phyloP scores from a whole-genome alignment of 2,329 filamentous ascomycete genomes.

The Fusarium sp. region DNA sequence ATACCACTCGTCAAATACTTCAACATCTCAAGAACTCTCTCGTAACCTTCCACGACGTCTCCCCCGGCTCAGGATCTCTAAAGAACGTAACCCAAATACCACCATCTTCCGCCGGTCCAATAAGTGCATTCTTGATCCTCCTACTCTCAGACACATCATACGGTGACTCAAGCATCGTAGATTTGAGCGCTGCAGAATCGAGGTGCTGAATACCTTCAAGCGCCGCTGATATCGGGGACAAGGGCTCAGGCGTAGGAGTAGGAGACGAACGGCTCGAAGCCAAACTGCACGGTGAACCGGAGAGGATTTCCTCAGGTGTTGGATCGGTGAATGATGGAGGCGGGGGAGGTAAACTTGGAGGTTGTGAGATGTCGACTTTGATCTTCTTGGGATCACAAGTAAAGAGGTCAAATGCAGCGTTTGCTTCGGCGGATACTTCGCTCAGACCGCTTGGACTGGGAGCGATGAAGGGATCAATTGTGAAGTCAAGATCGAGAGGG shows the following conservation, averaged over 20 bases:
- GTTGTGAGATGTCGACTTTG: constrained; percentile 12
- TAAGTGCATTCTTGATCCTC: constrained; percentile 44
- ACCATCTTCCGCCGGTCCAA: constrained; percentile 36
- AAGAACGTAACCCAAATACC: constrained; percentile 45
- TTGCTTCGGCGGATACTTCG: background rate
- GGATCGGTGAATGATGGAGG: constrained; percentile 28
- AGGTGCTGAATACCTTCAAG: constrained; percentile 30
- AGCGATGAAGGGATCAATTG: background rate
- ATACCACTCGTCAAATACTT: background rate
- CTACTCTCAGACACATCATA: constrained; percentile 40
- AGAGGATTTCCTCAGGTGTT: background rate
- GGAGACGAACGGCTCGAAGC: constrained; percentile 6
- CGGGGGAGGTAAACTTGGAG: constrained; percentile 12
- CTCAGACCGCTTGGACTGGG: background rate
- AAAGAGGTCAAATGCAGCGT: background rate
- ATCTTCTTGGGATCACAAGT: constrained; percentile 1
- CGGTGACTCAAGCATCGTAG: constrained; percentile 32
- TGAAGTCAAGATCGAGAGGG: background rate
- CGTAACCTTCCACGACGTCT: constrained; percentile 42
- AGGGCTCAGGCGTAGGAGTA: background rate
- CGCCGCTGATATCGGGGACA: constrained; percentile 21
- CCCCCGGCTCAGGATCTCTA: constrained; percentile 32
- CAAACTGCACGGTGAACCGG: background rate
- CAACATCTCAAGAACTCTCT: constrained; percentile 40
- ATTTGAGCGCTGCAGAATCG: constrained; percentile 6